Evolutionary conservation across 805 yeast species (phyloP).

Genomic region (Candida stauntonica): DNA sequence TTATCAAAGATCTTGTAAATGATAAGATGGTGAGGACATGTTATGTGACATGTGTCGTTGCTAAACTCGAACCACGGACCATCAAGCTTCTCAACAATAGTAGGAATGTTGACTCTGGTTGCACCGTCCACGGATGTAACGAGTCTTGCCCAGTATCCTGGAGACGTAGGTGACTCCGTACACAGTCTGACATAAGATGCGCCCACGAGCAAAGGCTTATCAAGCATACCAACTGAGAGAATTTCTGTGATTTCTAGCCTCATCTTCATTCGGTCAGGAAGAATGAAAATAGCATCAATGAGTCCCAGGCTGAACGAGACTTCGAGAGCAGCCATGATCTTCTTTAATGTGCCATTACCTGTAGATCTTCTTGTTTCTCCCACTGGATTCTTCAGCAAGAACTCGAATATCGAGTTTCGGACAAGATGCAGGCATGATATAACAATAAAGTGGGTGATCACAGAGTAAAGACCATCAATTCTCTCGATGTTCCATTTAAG

Average conservation of each 20-base stretch:
- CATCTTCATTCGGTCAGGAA: slow-evolving; percentile 47
- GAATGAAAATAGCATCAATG: slow-evolving; percentile 27
- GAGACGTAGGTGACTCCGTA: slow-evolving; percentile 48
- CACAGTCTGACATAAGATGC: slow-evolving; percentile 39
- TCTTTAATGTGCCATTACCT: slow-evolving; percentile 14
- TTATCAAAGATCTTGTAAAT: slow-evolving; percentile 80
- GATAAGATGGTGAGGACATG: slow-evolving; percentile 69
- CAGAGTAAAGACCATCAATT: slow-evolving; percentile 33
- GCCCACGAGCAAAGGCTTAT: slow-evolving; percentile 21
- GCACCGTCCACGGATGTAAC: slow-evolving; percentile 35
- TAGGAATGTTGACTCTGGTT: slow-evolving; percentile 27
- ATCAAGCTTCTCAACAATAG: slow-evolving; percentile 25
- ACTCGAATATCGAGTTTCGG: slow-evolving; percentile 35
- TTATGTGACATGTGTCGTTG: slow-evolving; percentile 43
- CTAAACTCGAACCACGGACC: slow-evolving; percentile 35
- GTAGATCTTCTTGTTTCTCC: slow-evolving; percentile 21
- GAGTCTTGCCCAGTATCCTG: slow-evolving; percentile 47
- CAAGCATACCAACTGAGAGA: slow-evolving; percentile 19
- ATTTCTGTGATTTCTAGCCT: slow-evolving; percentile 40
- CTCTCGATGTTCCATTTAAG: slow-evolving; percentile 27
- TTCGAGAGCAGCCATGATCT: slow-evolving; percentile 22
- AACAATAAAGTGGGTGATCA: slow-evolving; percentile 41
- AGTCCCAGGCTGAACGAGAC: slow-evolving; percentile 22
- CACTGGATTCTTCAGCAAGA: slow-evolving; percentile 18
- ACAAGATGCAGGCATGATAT: slow-evolving; percentile 43